Percentiles rank a stretch among this genome's conserved stretches.
phyloP scores from a whole-genome alignment of 805 yeast genomes.

The Naumovozyma baii region DNA sequence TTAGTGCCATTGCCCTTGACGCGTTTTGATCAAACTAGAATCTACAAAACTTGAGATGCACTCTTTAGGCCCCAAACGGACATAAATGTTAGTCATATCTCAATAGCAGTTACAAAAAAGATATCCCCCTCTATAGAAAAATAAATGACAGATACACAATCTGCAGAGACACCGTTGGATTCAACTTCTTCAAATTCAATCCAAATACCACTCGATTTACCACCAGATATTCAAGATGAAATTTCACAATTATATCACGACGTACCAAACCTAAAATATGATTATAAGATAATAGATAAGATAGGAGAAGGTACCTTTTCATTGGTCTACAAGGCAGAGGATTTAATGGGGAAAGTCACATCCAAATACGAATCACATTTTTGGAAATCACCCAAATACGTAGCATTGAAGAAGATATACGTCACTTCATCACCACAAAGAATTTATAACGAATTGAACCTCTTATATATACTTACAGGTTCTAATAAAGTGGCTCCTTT shows the following conservation, averaged over 20 bases:
- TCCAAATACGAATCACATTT: slow-evolving; percentile 22
- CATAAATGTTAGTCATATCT: too few relatives aligned
- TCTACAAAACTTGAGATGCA: too few relatives aligned
- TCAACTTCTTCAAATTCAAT: too few relatives aligned
- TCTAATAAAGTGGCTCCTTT: slow-evolving; percentile 76
- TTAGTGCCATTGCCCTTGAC: too few relatives aligned
- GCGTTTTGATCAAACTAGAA: too few relatives aligned
- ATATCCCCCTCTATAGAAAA: too few relatives aligned
- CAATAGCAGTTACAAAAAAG: too few relatives aligned
- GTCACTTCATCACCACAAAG: slow-evolving; percentile 93
- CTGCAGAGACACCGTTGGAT: too few relatives aligned
- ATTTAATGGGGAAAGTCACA: slow-evolving; percentile 28
- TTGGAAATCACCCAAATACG: slow-evolving; percentile 36
- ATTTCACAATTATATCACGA: slow-evolving; percentile 44
- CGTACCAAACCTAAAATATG: slow-evolving; percentile 40
- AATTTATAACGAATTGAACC: slow-evolving; percentile 76
- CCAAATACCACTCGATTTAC: slow-evolving; percentile 29
- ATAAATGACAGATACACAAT: not conserved
- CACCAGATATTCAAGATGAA: slow-evolving; percentile 47
- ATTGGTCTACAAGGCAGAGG: slow-evolving; percentile 53
- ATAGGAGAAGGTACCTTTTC: slow-evolving; percentile 84
- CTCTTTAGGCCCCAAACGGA: too few relatives aligned
- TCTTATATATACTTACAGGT: slow-evolving; percentile 60
- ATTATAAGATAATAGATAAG: slow-evolving; percentile 36
- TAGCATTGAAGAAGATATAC: slow-evolving; percentile 87